Evolutionary conservation across 192 early-diverging fungal species (phyloP), one percentile per base, ranked within the genome.

Genomic region (Chytriomyces hyalinus): DNA sequence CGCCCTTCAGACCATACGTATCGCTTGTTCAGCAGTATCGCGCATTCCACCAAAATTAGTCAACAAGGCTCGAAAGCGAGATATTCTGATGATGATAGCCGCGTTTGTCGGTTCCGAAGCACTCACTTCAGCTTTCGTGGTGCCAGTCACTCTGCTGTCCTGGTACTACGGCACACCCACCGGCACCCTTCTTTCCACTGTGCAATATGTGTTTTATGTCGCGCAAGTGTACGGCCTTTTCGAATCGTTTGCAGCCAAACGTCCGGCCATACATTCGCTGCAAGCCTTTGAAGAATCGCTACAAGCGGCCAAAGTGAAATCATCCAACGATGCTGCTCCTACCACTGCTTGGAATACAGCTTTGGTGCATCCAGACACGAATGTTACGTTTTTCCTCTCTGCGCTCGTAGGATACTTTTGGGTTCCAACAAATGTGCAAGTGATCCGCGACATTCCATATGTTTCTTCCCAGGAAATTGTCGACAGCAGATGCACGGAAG

Each of bases 401-500:
- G 76, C 82, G 5, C 67, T 83, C 6, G 53, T 83, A 28, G 70
- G 71, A 60, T 22, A 63, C 24, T 73, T 66, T 48, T 20, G 11
- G 53, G 13, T 20, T 13, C 53, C 53, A 57, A 13, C 28, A 17
- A 47, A 44, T 17, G 15, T 20, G 5, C 10, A 46, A 47, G 11
- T 15, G 17, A 11, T 4, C 50, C 50, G 3, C 43, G 57, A 61
- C 9, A 20, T 26, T 13, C 43, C 7, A 11, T 15, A 70, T 60
- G 61, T 24, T 17, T 70, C 7, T 10, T 24, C 53, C 2, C 53
- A 57, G 13, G 53, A 57, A 57, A 1, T n/a, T 13, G 15, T 57
- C 53, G 3, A 36, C 36, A 36, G 36, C 0, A 36, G 36, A 36
- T 36, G 36, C 36, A 36, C 15, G 13, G 53, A 57, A n/a, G 13